Conservation (phyloP, 495 filamentous ascomycete species). For the Aspergillus steynii region DNA sequence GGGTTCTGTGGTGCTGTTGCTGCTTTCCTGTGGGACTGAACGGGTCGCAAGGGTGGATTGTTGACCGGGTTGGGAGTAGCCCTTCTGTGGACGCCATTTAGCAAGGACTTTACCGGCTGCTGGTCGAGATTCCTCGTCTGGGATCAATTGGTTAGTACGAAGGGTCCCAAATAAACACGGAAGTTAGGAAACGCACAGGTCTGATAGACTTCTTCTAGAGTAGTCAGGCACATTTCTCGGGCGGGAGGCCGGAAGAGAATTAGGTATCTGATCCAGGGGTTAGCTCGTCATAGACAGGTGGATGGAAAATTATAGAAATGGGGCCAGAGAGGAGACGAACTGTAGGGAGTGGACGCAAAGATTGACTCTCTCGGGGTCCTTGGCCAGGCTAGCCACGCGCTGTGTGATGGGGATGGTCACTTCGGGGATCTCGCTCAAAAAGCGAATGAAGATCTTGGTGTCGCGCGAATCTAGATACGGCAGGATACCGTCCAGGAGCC, state of each 20-base stretch:
- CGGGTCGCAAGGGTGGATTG: conserved; percentile 17
- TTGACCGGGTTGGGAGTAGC: conserved; percentile 14
- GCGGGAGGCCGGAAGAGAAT: conserved; percentile 85
- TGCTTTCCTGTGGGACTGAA: conserved; percentile 4
- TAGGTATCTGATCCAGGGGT: conserved; percentile 59
- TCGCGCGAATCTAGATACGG: conserved; percentile 86
- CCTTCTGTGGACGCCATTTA: conserved; percentile 42
- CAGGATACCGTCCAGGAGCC: conserved; percentile 81
- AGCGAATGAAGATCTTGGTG: conserved; percentile 77
- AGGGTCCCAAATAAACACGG: background rate
- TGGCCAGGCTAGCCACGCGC: conserved; percentile 76
- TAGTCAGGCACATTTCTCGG: conserved; percentile 76
- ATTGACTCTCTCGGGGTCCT: conserved; percentile 78
- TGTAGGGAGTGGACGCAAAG: conserved; percentile 61
- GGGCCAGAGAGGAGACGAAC: conserved; percentile 40
- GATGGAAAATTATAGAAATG: background rate
- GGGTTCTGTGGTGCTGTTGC: background rate
- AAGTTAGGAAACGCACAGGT: conserved; percentile 44
- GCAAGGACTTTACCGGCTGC: conserved; percentile 44
- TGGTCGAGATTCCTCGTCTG: conserved; percentile 50
- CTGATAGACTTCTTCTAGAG: conserved; percentile 81
- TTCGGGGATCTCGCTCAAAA: conserved; percentile 88
- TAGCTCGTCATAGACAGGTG: conserved; percentile 8
- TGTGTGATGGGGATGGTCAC: conserved; percentile 68
- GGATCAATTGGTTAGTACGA: conserved; percentile 16